Evolutionary conservation across 2,329 filamentous ascomycete genomes (phyloP).

Genomic region (Aspergillus fumigatus): DNA sequence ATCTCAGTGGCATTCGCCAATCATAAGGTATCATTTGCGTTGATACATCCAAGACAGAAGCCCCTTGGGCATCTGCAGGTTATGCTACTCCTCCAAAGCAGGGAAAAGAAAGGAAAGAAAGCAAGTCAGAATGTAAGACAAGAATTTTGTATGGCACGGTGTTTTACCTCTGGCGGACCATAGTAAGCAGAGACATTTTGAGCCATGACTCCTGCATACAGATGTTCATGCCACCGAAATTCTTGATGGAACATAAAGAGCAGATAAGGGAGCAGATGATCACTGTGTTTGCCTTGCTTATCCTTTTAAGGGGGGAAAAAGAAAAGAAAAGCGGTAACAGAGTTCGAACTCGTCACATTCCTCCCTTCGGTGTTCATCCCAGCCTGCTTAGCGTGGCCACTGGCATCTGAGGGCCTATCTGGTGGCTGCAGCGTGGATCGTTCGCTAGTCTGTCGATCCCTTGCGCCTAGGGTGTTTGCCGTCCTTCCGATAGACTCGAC

Average conservation of each 20-base stretch:
- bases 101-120: neutral
- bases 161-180: neutral
- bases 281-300: neutral
- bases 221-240: neutral
- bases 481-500: neutral
- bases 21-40: neutral
- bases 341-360: neutral
- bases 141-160: neutral
- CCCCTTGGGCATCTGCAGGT: neutral
- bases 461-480: neutral
- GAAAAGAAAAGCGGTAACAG: neutral
- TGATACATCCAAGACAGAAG: neutral
- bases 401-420: neutral
- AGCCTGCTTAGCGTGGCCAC: neutral
- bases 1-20: neutral
- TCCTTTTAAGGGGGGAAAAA: neutral
- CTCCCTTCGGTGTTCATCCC: neutral
- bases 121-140: neutral
- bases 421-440: neutral
- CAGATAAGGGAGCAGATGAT: neutral
- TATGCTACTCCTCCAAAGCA: neutral
- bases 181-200: neutral
- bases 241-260: neutral
- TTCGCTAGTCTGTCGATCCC: neutral
- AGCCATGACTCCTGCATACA: neutral